These are phyloP conservation scores for Solanum bulbocastanum DNA, from an alignment of 257 asterid species.

Conservation along the genomic window DNA sequence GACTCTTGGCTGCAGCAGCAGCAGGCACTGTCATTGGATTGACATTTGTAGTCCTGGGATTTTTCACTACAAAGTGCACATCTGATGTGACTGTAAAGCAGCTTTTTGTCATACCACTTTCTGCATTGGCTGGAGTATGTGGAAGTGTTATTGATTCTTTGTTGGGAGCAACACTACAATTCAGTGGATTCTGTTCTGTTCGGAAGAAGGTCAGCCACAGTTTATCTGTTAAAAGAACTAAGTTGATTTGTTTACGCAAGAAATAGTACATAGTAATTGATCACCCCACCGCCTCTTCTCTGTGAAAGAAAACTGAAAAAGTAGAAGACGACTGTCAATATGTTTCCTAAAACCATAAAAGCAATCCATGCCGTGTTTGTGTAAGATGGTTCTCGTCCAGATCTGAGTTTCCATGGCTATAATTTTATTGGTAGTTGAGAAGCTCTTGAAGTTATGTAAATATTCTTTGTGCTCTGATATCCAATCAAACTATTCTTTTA, in stretches of 20 bases:
- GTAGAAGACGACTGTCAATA: background rate
- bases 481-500: background rate
- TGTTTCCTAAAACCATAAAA: background rate
- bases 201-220: constrained; percentile 64
- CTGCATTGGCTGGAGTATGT: constrained; percentile 70
- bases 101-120: constrained; percentile 60
- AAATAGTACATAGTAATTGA: background rate
- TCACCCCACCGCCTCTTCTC: background rate
- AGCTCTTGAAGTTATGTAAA: background rate
- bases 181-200: constrained; percentile 81
- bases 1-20: constrained; percentile 77
- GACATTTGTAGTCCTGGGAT: constrained; percentile 58
- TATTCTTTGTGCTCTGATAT: background rate
- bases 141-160: constrained; percentile 88
- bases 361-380: background rate
- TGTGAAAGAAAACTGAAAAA: background rate
- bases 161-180: constrained; percentile 91
- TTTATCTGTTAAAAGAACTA: background rate
- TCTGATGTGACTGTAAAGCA: constrained; percentile 47
- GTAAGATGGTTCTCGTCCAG: background rate
- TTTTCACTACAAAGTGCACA: constrained; percentile 55
- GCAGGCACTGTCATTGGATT: constrained; percentile 76
- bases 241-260: background rate
- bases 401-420: background rate
- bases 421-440: background rate